Evolutionary conservation across 495 filamentous ascomycete species (phyloP).

Genomic region (Penicillium longicatenatum): DNA sequence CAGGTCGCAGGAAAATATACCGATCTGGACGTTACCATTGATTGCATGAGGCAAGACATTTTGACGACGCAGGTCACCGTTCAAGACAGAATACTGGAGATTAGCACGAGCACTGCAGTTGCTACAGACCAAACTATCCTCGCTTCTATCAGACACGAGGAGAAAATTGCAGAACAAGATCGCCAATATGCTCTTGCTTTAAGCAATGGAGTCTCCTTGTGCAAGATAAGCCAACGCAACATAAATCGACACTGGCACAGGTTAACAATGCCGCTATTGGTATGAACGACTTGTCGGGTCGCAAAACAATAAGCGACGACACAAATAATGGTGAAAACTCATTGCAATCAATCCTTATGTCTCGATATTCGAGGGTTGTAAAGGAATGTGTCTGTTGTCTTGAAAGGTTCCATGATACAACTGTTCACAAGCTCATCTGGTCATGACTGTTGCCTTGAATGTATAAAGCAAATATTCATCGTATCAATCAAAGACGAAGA

Average conservation of each 20-base stretch:
- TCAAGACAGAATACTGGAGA: neutral
- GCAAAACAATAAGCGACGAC: neutral
- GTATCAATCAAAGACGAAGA: slow-evolving; percentile 25
- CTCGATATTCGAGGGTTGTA: neutral
- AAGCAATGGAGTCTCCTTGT: neutral
- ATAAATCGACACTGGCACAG: neutral
- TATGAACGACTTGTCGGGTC: neutral
- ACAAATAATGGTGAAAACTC: slow-evolving; percentile 5
- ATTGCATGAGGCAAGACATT: neutral
- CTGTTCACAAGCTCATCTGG: slow-evolving; percentile 14
- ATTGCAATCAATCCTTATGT: neutral
- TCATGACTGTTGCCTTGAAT: slow-evolving; percentile 20
- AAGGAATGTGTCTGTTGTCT: slow-evolving; percentile 17
- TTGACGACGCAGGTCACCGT: neutral
- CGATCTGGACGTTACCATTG: neutral
- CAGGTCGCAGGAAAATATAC: neutral
- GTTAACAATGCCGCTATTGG: neutral
- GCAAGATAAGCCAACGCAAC: neutral
- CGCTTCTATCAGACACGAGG: neutral
- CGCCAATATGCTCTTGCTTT: neutral
- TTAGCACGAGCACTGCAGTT: slow-evolving; percentile 8
- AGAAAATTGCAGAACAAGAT: slow-evolving; percentile 1
- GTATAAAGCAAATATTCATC: slow-evolving; percentile 18
- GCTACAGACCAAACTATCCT: slow-evolving; percentile 8
- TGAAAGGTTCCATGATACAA: neutral